Conservation (phyloP, 2,329 filamentous ascomycete species). For the Aspergillus ustus region DNA sequence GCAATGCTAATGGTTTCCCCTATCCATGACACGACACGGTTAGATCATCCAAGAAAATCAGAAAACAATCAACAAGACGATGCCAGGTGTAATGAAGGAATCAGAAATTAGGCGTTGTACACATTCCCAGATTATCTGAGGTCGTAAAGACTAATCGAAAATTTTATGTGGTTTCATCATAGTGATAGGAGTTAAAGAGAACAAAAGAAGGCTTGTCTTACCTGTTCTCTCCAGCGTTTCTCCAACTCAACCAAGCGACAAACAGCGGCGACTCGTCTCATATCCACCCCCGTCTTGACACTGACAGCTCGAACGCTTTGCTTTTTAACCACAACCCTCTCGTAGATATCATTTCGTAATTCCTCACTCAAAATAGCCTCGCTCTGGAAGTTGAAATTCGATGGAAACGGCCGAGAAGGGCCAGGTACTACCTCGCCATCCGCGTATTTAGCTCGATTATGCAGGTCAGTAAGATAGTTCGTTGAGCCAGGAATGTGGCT, state of each 20-base stretch:
- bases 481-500: conserved; percentile 37
- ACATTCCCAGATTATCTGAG: conserved; percentile 57
- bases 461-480: conserved; percentile 36
- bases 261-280: conserved; percentile 82
- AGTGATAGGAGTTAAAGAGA: conserved; percentile 17
- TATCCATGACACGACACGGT: conserved; percentile 9
- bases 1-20: conserved; percentile 75
- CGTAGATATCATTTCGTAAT: conserved; percentile 74
- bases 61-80: conserved; percentile 1
- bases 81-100: conserved; percentile 10
- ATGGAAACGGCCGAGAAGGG: conserved; percentile 67
- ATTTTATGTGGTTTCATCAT: conserved; percentile 74
- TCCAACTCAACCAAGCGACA: conserved; percentile 85
- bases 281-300: conserved; percentile 76
- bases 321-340: conserved; percentile 66
- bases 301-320: conserved; percentile 76
- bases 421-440: neutral
- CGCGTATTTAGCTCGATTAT: conserved; percentile 9
- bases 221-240: conserved; percentile 74
- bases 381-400: conserved; percentile 72
- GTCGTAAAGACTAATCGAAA: conserved; percentile 99
- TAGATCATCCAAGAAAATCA: neutral
- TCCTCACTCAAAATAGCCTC: conserved; percentile 74
- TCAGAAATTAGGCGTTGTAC: conserved; percentile 59
- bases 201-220: conserved; percentile 54